A percentile compares a stretch with the other conserved stretches of the same genome.
These are phyloP conservation scores for Thraustochytrium sp. DNA, from an alignment of 352 stramenopile species.

Conservation along the genomic window DNA sequence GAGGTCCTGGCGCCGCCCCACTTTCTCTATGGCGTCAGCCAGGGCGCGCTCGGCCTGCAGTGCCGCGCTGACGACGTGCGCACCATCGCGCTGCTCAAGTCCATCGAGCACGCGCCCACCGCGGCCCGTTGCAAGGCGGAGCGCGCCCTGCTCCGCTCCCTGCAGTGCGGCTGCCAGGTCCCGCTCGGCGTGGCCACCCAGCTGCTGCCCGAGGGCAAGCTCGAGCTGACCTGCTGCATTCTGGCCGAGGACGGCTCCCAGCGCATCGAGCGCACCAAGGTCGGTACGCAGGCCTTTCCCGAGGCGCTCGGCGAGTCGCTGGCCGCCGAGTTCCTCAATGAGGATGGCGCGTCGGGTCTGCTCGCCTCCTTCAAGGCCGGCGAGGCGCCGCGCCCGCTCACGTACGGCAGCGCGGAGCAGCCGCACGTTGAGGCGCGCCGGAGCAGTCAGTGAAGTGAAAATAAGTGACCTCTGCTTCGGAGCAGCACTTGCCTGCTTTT, in stretches of 20 bases:
- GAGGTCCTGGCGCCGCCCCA: conserved; percentile 43
- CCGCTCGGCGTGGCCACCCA: conserved; percentile 41
- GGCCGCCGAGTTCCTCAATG: not conserved
- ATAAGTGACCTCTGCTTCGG: not conserved
- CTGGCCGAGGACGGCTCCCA: conserved; percentile 6
- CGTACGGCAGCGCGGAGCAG: conserved; percentile 24
- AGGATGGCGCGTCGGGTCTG: not conserved
- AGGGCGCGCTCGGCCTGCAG: conserved; percentile 75
- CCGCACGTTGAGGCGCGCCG: not conserved
- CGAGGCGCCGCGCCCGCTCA: conserved; percentile 28
- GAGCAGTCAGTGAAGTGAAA: not conserved
- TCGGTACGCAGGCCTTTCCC: not conserved
- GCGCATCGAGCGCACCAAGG: not conserved
- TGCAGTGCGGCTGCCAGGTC: conserved; percentile 75
- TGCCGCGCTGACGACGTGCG: conserved; percentile 56
- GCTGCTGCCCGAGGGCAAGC: not conserved
- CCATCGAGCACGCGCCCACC: conserved; percentile 66
- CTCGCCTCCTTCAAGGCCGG: not conserved
- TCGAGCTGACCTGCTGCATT: conserved; percentile 15
- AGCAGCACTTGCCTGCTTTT: not conserved
- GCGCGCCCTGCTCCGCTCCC: conserved; percentile 66
- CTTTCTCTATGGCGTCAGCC: conserved; percentile 71
- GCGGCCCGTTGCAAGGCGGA: conserved; percentile 69
- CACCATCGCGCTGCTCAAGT: conserved; percentile 68
- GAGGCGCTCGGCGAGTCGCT: conserved; percentile 3